These are phyloP conservation scores for Bacidia rubella DNA, from an alignment of 495 filamentous ascomycete species.

Conservation along the genomic window DNA sequence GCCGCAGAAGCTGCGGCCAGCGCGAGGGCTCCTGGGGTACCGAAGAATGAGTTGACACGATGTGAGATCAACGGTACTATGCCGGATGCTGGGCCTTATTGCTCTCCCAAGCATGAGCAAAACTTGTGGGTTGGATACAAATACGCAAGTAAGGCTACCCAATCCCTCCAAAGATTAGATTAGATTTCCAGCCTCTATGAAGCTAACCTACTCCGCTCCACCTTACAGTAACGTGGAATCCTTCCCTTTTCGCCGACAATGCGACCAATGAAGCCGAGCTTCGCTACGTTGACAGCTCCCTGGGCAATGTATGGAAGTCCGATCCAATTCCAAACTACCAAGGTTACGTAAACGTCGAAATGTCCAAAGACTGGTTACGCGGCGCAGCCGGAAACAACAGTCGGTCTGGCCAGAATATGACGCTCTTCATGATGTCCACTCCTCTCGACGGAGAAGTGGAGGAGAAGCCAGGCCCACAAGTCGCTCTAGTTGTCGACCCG, in stretches of 20 bases:
- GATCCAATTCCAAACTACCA: slow-evolving; percentile 2
- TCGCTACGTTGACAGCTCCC: slow-evolving; percentile 3
- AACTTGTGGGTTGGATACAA: slow-evolving; percentile 13
- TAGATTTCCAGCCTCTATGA: background rate
- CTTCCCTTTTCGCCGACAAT: slow-evolving; percentile 10
- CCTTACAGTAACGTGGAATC: slow-evolving; percentile 15
- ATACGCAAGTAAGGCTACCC: slow-evolving; percentile 9
- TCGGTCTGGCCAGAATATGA: slow-evolving; percentile 11
- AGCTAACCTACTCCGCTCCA: background rate
- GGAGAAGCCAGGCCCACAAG: slow-evolving; percentile 4
- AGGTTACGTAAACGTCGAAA: slow-evolving; percentile 13
- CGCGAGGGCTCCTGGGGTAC: slow-evolving; percentile 12
- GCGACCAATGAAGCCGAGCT: slow-evolving; percentile 4
- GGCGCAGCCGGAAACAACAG: slow-evolving; percentile 12
- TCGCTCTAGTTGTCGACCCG: slow-evolving; percentile 13
- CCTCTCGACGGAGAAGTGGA: slow-evolving; percentile 4
- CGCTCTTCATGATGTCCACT: slow-evolving; percentile 6
- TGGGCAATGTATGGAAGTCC: slow-evolving; percentile 11
- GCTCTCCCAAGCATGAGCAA: slow-evolving; percentile 13
- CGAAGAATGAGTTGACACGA: slow-evolving; percentile 11
- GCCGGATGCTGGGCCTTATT: slow-evolving; percentile 13
- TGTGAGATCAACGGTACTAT: slow-evolving; percentile 12
- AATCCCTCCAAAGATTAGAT: background rate
- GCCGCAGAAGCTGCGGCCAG: slow-evolving; percentile 8
- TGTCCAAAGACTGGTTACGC: slow-evolving; percentile 11